Evolutionary conservation across 2,329 filamentous ascomycete species (phyloP), one percentile per base, ranked within the genome.

Genomic region (Stachybotrys elegans): DNA sequence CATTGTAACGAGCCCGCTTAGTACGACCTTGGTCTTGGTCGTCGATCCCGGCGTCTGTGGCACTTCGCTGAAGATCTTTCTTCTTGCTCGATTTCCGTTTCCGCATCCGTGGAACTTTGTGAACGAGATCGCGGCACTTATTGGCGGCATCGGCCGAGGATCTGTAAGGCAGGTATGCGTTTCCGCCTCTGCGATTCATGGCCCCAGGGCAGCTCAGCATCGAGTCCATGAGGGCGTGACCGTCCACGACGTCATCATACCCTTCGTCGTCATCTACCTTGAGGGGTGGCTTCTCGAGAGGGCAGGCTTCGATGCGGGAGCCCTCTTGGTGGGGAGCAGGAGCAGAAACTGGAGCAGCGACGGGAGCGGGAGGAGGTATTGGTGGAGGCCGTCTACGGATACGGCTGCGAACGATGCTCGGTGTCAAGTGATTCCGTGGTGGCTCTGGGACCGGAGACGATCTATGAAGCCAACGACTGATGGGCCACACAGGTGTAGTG

Each of bases 11-110:
- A 25, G 27, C 37, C 22, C 37, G 23, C n/a, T 40, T 40, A 12
- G 22, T 16, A 22, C n/a, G 6, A 40, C 22, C 19, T n/a, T 14
- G 16, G 19, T 23, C 17, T 16, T 16, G 9, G 35, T 34, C 16
- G 41, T 21, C 39, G 51, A 43, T 21, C 22, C 14, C 12, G n/a
- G 38, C 32, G 17, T 49, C 43, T 6, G 43, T n/a, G 8, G 40
- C 42, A 25, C 43, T 43, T 21, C 27, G 41, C 19, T 48, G 48
- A 22, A 42, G 52, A 19, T 41, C 49, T 31, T 36, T 47, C 35
- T 48, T 54, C 42, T 55, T 57, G 31, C 27, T 16, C n/a, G 57
- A 52, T 39, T 55, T 54, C n/a, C n/a, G n/a, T n/a, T 55, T 51
- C 43, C 55, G 51, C 55, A 57, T 57, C 20, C 55, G 51, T 14